Base-by-base conservation (phyloP, 768 basidiomycete species). In the Podaxis pistillaris region DNA sequence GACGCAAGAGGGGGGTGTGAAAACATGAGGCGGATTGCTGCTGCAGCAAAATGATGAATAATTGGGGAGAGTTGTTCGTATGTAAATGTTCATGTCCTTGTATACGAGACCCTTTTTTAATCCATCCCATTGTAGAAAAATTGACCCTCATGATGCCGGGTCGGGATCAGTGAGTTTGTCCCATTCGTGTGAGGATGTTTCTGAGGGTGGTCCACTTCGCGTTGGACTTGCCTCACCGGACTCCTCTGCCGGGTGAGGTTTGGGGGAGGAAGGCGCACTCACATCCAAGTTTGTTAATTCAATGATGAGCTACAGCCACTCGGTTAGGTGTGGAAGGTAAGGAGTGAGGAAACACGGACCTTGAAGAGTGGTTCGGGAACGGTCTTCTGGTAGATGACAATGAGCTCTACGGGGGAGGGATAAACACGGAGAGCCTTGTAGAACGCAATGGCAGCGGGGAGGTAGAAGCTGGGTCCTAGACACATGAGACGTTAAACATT, bases 351-450 rank as follows among this genome's bases (percentile, higher is more conserved):
- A 13, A 49, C 36, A 74, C 77, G 36, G 60, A 89, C 89, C 78
- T 93, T 90, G 78, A 94, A 93, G 54, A 94, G 79, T 40, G 87
- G 81, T 28, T 85, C 83, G 2, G 93, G 91, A 33, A 96, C 86
- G 37, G 94, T 95, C 76, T 91, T 90, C 77, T 98, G 88, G 70
- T 97, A 96, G 65, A 98, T 96, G 74, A 90, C 86, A 69, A 99
- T 90, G 68, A 98, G 86, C 75, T 98, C 97, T 36, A 94, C 86
- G 0, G 96, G 94, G 33, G 91, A 87, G 55, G 97, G 97, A 78
- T 99, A 99, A 38, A 97, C 94, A 59, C 90, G 83, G 63, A 98
- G 86, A 1, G 94, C 96, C 55, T 94, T 86, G 84, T 88, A 99
- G 85, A 98, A 98, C 46, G 88, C 85, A 71, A 93, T 75, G 46